Base-by-base conservation (phyloP, 2,329 filamentous ascomycete genomes). In the Ceratocystiopsis sp. region DNA sequence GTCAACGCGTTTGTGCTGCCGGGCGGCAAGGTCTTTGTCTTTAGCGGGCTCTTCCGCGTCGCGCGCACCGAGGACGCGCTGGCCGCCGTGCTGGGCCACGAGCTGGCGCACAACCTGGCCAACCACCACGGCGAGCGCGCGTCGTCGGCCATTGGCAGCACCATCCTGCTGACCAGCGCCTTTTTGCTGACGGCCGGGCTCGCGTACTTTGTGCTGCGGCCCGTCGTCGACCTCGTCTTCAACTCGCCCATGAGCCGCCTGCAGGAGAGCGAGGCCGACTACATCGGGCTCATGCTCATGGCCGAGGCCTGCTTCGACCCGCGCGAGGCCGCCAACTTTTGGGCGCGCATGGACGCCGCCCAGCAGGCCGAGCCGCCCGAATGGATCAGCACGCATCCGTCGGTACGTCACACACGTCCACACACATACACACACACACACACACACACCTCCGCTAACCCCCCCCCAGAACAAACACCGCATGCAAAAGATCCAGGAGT, bases 251-350 rank as follows among this genome's bases (percentile, higher is more conserved):
- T 81, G 57, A 75, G 73, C 39, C 66, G 83, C 40, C 71, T 69
- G 54, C 81, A 86, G 61, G 83, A 82, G 65, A 74, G 68, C 40
- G 82, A 89, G 61, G 83, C 83, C 0, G 83, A 89, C 54, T 84
- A 82, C 52, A 84, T 87, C 40, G 83, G 83, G 0, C 59, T 87
- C 33, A 75, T 87, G 69, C 81, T 87, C 69, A 87, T 87, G 80
- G 75, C 81, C 0, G 74, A 84, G 60, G 79, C 78, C 21, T 87
- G 83, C 61, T 87, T 81, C 55, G 68, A 84, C 48, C 83, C 83
- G 1, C 60, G 67, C 13, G 73, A 75, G 47, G 81, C 82, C 0
- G 63, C 80, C 37, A 65, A 63, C 0, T 73, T 87, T 46, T 84
- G 76, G 78, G 59, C 68, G 55, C 61, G 76, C 41, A 83, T 84